These are phyloP conservation scores for Colletotrichum sidae DNA, from an alignment of 2,329 filamentous ascomycete species.

Conservation along the genomic window DNA sequence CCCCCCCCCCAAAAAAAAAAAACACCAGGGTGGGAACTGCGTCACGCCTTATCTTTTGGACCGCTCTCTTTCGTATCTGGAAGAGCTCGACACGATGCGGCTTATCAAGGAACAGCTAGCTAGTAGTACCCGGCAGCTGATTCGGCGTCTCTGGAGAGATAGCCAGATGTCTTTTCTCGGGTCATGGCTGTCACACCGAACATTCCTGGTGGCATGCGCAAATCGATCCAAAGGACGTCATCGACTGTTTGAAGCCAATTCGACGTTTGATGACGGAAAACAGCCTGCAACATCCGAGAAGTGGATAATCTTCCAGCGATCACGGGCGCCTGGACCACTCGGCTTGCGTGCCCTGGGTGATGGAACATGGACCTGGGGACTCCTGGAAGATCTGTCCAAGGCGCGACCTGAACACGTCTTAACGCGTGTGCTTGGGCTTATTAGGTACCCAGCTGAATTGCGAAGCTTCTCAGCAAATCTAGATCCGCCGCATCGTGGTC, in stretches of 20 bases:
- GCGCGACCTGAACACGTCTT: slow-evolving; percentile 26
- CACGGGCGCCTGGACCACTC: slow-evolving; percentile 18
- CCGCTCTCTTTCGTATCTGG: slow-evolving; percentile 14
- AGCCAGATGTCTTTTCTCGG: slow-evolving; percentile 14
- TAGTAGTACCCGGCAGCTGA: slow-evolving; percentile 14
- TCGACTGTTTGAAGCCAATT: slow-evolving; percentile 2
- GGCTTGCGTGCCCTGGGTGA: slow-evolving; percentile 19
- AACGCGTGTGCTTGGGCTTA: slow-evolving; percentile 5
- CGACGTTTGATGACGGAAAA: neutral
- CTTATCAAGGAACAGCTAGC: slow-evolving; percentile 18
- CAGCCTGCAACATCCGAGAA: slow-evolving; percentile 16
- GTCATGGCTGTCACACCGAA: slow-evolving; percentile 20
- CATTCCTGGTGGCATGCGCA: neutral
- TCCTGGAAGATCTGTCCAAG: slow-evolving; percentile 12
- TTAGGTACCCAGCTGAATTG: neutral
- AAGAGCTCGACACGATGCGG: slow-evolving; percentile 15
- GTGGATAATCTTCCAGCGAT: slow-evolving; percentile 22
- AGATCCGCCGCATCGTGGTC: neutral
- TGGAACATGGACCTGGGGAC: slow-evolving; percentile 6
- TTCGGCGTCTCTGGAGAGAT: slow-evolving; percentile 20
- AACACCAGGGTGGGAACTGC: slow-evolving; percentile 18
- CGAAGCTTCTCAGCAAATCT: neutral
- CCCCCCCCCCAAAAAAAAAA: slow-evolving; percentile 37
- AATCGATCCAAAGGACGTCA: slow-evolving; percentile 27
- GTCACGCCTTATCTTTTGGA: slow-evolving; percentile 20